Conservation (phyloP, 2,329 filamentous ascomycete species). For the Ceratocystis ficicola region DNA sequence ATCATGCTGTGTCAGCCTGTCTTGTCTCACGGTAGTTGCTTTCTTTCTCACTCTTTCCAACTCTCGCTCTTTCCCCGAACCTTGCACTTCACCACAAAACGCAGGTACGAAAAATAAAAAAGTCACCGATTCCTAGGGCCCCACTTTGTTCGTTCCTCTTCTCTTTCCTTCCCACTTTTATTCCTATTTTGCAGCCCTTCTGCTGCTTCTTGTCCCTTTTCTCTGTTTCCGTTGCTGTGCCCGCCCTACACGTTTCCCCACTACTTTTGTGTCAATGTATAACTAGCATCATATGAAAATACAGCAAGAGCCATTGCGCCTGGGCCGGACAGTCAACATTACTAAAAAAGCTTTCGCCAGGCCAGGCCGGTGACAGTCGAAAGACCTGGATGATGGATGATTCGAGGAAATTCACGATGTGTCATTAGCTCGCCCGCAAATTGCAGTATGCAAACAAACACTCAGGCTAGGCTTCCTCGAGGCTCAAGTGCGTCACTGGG, state of each 20-base stretch:
- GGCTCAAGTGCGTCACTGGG: not conserved
- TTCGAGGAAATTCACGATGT: no score
- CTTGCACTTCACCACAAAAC: not conserved
- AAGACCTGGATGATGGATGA: no score
- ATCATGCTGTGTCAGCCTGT: not conserved
- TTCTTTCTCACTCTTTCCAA: not conserved
- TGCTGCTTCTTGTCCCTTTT: conserved; percentile 3
- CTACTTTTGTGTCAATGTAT: not conserved
- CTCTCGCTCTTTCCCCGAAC: not conserved
- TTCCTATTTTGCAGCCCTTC: not conserved
- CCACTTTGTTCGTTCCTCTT: not conserved
- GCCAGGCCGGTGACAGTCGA: no score
- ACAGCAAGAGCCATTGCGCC: no score
- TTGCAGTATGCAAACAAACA: no score
- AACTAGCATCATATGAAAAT: no score
- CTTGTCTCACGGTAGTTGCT: not conserved
- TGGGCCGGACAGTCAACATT: no score
- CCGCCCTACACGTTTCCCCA: not conserved
- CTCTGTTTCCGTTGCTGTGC: conserved; percentile 4
- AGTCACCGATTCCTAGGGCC: not conserved
- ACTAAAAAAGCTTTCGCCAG: no score
- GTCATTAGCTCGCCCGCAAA: no score
- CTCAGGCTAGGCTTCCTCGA: no score
- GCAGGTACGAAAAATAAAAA: conserved; percentile 6
- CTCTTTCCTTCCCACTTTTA: no score